Conservation (phyloP, 306 rosid genomes). For the Quercus cerris region DNA sequence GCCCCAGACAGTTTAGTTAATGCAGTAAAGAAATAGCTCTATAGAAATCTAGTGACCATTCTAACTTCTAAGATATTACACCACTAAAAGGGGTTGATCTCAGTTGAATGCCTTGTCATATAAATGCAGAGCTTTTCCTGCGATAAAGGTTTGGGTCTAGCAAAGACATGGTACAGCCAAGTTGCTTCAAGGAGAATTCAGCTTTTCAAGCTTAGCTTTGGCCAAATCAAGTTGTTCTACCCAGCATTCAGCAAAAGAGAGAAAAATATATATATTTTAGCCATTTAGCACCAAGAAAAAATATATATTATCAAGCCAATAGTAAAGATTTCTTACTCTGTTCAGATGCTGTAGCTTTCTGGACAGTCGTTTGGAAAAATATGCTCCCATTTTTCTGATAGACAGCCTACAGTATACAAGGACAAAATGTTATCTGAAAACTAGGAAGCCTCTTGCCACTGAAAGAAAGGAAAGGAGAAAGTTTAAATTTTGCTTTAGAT, state of each 20-base stretch:
- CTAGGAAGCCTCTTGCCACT: background rate
- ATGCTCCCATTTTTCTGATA: conserved; percentile 63
- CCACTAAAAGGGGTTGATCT: background rate
- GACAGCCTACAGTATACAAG: conserved; percentile 44
- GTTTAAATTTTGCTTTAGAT: background rate
- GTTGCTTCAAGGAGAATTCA: conserved; percentile 38
- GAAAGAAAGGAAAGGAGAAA: background rate
- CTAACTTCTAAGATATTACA: conserved; percentile 1
- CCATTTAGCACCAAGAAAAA: background rate
- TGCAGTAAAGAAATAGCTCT: background rate
- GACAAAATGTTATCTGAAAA: background rate
- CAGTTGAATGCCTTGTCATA: conserved; percentile 6
- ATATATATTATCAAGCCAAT: background rate
- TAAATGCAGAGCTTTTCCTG: background rate
- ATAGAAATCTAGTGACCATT: background rate
- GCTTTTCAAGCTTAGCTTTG: conserved; percentile 44
- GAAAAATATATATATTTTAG: background rate
- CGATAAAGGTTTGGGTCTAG: conserved; percentile 4
- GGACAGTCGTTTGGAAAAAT: conserved; percentile 59
- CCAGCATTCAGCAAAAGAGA: background rate
- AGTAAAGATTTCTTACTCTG: conserved; percentile 47
- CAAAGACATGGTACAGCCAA: background rate
- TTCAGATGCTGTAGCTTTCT: conserved; percentile 54
- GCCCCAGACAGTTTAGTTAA: background rate
- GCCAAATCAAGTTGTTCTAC: conserved; percentile 60